A percentile compares a stretch with the other conserved stretches of the same genome.
Conservation (phyloP, 345 rosid species). For the Combretum micranthum region DNA sequence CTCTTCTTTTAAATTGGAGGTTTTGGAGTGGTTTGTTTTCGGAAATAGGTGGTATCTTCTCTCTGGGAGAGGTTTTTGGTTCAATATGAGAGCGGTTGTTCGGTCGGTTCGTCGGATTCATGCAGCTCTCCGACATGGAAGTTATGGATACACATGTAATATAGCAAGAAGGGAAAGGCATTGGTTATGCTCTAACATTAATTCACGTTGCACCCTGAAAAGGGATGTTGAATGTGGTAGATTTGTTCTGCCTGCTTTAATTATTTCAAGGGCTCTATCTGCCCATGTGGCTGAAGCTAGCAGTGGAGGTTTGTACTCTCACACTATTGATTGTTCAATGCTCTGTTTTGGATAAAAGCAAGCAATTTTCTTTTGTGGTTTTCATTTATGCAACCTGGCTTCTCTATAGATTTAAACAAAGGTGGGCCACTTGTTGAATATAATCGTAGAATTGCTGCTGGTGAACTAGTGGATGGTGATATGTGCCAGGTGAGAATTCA, state of each 20-base stretch:
- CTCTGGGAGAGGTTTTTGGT: not conserved
- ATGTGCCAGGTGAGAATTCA: constrained; percentile 54
- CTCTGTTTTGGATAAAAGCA: not conserved
- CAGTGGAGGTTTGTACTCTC: constrained; percentile 30
- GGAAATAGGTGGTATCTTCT: not conserved
- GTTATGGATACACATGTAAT: constrained; percentile 14
- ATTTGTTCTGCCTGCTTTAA: constrained; percentile 13
- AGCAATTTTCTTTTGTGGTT: not conserved
- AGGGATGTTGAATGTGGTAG: constrained; percentile 12
- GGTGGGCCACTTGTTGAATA: constrained; percentile 91
- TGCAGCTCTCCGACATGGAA: constrained; percentile 32
- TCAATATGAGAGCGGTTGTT: constrained; percentile 52
- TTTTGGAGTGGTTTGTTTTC: constrained; percentile 4
- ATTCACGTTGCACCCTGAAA: constrained; percentile 12
- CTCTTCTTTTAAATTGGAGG: not conserved
- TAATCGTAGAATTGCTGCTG: constrained; percentile 61
- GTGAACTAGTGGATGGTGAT: constrained; percentile 91
- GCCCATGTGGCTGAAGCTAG: constrained; percentile 27
- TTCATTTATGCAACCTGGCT: not conserved
- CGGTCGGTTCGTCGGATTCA: constrained; percentile 32
- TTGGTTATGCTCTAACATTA: constrained; percentile 15
- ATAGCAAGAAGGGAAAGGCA: constrained; percentile 17
- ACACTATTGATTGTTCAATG: not conserved
- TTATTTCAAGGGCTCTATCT: constrained; percentile 38
- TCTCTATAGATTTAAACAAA: constrained; percentile 28